A percentile compares a stretch with the other conserved stretches of the same genome.
Conservation (phyloP, 2,329 filamentous ascomycete species). For the Chalara sp. region DNA sequence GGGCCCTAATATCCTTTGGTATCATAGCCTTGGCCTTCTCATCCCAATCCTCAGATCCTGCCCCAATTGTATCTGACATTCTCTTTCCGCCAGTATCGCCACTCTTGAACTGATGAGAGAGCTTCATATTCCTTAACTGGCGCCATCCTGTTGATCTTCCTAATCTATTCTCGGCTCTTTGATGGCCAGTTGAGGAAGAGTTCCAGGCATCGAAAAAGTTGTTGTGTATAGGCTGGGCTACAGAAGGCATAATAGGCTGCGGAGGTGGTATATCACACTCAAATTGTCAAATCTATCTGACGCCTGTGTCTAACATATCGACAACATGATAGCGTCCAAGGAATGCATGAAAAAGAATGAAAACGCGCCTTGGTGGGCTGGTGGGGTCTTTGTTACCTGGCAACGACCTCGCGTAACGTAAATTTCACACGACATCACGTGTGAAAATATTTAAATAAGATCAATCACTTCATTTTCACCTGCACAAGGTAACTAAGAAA, state of each 20-base stretch:
- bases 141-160: slow-evolving; percentile 64
- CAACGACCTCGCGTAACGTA: too few species aligned
- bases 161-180: slow-evolving; percentile 62
- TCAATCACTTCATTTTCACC: too few species aligned
- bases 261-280: slow-evolving; percentile 13
- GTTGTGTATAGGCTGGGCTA: slow-evolving; percentile 32
- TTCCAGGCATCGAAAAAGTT: slow-evolving; percentile 63
- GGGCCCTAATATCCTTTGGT: slow-evolving; percentile 31
- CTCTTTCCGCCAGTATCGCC: slow-evolving; percentile 51
- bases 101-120: slow-evolving; percentile 60
- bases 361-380: too few species aligned
- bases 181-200: slow-evolving; percentile 69
- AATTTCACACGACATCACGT: too few species aligned
- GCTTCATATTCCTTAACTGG: slow-evolving; percentile 59
- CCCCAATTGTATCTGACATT: slow-evolving; percentile 58
- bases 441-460: too few species aligned
- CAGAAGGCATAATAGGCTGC: slow-evolving; percentile 15
- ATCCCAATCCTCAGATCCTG: slow-evolving; percentile 51
- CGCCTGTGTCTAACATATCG: too few species aligned
- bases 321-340: too few species aligned
- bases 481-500: too few species aligned
- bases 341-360: too few species aligned
- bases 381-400: too few species aligned
- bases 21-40: slow-evolving; percentile 37
- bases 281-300: too few species aligned